A percentile compares a stretch with the other conserved stretches of the same genome.
Conservation (phyloP, 2,329 filamentous ascomycete species). For the Aspergillus latus region DNA sequence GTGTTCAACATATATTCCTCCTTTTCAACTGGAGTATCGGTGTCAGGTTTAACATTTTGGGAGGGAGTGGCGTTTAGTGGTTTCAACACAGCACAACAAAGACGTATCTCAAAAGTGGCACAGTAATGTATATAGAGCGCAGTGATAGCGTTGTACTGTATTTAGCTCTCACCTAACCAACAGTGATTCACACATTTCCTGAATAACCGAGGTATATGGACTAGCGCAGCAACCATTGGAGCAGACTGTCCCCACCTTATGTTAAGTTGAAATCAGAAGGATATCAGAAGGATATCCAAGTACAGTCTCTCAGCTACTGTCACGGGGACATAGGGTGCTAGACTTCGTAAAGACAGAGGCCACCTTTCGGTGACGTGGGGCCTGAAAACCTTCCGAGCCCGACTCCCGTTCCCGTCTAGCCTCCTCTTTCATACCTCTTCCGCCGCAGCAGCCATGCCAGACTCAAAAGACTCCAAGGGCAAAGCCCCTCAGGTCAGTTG, state of each 20-base stretch:
- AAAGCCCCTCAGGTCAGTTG: slow-evolving; percentile 29
- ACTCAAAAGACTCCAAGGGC: slow-evolving; percentile 35
- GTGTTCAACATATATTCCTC: slow-evolving; percentile 23
- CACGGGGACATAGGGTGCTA: too few relatives aligned
- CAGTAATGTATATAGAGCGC: slow-evolving; percentile 1
- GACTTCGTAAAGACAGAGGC: slow-evolving; percentile 12
- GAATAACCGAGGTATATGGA: not conserved
- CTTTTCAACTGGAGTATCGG: slow-evolving; percentile 17
- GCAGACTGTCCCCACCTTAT: too few relatives aligned
- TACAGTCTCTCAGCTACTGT: too few relatives aligned
- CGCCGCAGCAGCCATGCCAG: slow-evolving; percentile 32
- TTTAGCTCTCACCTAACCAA: not conserved
- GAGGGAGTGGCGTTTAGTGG: not conserved
- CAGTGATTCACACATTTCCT: not conserved
- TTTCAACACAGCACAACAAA: slow-evolving; percentile 8
- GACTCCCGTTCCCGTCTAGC: slow-evolving; percentile 13
- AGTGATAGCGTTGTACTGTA: not conserved
- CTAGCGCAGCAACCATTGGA: not conserved
- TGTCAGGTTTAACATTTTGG: slow-evolving; percentile 6
- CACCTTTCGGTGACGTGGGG: slow-evolving; percentile 29
- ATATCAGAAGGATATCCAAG: too few relatives aligned
- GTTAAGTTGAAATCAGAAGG: too few relatives aligned
- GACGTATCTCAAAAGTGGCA: not conserved
- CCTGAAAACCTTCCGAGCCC: slow-evolving; percentile 24
- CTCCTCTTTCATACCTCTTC: slow-evolving; percentile 13